Evolutionary conservation across 768 basidiomycete genomes (phyloP), one percentile per base, ranked within the genome.

Genomic region (Mycena amicta): DNA sequence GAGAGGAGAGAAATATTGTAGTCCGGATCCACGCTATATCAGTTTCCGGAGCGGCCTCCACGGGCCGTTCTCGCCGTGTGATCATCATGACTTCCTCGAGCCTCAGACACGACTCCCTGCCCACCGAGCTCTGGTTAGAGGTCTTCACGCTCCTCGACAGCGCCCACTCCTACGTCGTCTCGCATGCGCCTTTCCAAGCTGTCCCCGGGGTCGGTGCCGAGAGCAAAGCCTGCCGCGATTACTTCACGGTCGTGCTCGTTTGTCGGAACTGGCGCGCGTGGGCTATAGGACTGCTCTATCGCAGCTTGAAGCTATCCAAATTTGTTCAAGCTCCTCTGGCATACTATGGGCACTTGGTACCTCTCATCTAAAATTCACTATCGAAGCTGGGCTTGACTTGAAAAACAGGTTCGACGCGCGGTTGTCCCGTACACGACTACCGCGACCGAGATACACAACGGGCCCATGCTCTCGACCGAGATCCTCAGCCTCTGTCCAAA

Each of bases 401-500:
- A 37, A 18, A n/a, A 37, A 18, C 33, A 80, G 77, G 85, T 88
- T 57, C 80, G 77, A 51, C 82, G 87, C 51, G 77, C 80, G 41
- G 80, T 82, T 41, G 75, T 90, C 18, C 86, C 87, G 2, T 89
- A 86, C 67, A 62, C 71, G 12, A 77, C 75, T 63, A 86, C 87
- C 2, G 68, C 70, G 27, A 81, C 83, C 5, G 69, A 69, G 26
- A 70, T 62, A 6, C 57, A 56, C 30, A 39, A 69, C 8, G 18
- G 33, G 55, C 58, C 71, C 63, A 55, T 70, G 23, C 66, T 74
- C 27, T 72, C 81, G 6, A 65, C 83, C 27, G 75, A 81, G 53
- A 79, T 87, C 45, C 72, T 89, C 27, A 67, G 71, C 33, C 67
- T 68, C 5, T 88, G 85, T 61, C 70, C 79, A 3, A 70, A 75